Percentiles rank a stretch among this genome's conserved stretches.
Evolutionary conservation across 2,329 filamentous ascomycete genomes (phyloP).

Genomic region (Davidsoniella neocaledoniae): DNA sequence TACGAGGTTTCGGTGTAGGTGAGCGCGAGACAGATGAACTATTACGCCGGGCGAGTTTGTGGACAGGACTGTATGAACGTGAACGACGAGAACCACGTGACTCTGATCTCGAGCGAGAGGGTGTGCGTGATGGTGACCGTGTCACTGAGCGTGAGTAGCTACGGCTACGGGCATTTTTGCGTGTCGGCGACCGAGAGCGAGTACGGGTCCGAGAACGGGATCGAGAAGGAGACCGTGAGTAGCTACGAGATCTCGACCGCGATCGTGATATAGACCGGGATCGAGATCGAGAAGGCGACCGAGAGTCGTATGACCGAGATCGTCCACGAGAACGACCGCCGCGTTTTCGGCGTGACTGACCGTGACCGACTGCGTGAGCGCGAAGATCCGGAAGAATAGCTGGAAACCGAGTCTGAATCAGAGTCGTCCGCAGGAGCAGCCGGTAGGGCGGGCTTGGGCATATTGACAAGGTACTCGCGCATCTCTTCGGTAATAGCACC

Average conservation of each 20-base stretch:
- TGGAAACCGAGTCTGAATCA: slow-evolving; percentile 57
- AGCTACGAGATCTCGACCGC: slow-evolving; percentile 10
- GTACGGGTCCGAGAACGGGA: slow-evolving; percentile 29
- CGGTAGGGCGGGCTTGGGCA: slow-evolving; percentile 68
- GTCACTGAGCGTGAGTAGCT: slow-evolving; percentile 8
- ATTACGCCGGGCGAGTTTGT: slow-evolving; percentile 4
- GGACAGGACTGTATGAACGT: neutral
- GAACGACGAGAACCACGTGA: neutral
- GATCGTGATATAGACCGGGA: slow-evolving; percentile 22
- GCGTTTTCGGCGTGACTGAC: slow-evolving; percentile 20
- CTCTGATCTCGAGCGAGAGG: slow-evolving; percentile 17
- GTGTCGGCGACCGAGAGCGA: slow-evolving; percentile 14
- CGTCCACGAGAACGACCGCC: slow-evolving; percentile 14
- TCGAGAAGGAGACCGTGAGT: slow-evolving; percentile 9
- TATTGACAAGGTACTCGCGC: slow-evolving; percentile 76
- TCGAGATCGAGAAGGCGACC: slow-evolving; percentile 11
- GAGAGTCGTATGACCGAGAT: slow-evolving; percentile 9
- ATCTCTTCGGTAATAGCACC: slow-evolving; percentile 87
- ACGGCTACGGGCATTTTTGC: slow-evolving; percentile 11
- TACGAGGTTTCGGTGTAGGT: neutral
- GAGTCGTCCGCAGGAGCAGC: slow-evolving; percentile 45
- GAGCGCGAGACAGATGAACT: slow-evolving; percentile 7
- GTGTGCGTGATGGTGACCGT: slow-evolving; percentile 14
- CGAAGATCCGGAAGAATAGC: slow-evolving; percentile 50
- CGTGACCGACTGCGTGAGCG: slow-evolving; percentile 31